These are phyloP conservation scores for Podila horticola DNA, from an alignment of 192 early-diverging fungal species.

Conservation along the genomic window DNA sequence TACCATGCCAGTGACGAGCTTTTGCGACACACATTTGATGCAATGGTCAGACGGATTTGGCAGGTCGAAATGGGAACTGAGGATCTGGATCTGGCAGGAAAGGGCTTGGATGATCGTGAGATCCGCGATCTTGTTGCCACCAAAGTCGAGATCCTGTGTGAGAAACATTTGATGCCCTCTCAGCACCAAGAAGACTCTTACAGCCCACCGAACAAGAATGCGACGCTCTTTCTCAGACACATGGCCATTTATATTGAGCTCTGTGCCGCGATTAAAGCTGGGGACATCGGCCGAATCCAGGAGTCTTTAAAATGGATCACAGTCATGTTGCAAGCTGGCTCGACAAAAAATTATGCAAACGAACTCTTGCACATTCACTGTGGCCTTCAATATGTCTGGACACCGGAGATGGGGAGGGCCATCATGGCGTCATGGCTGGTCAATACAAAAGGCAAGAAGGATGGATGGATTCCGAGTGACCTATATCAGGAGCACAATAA, in stretches of 20 bases:
- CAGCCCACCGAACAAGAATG: background rate
- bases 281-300: slow-evolving; percentile 24
- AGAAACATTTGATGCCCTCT: background rate
- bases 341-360: slow-evolving; percentile 13
- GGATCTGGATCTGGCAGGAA: no score
- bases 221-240: slow-evolving; percentile 4
- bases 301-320: slow-evolving; percentile 2
- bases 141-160: background rate
- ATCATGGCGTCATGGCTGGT: slow-evolving; percentile 16
- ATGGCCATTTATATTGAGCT: slow-evolving; percentile 11
- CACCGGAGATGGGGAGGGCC: background rate
- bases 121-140: background rate
- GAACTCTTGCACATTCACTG: slow-evolving; percentile 15
- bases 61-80: background rate
- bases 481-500: slow-evolving; percentile 42
- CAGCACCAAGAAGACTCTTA: background rate
- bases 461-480: slow-evolving; percentile 13
- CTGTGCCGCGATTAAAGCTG: slow-evolving; percentile 9
- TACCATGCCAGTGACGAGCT: slow-evolving; percentile 22
- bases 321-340: slow-evolving; percentile 14
- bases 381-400: slow-evolving; percentile 9
- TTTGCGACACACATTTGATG: slow-evolving; percentile 10
- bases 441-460: slow-evolving; percentile 12
- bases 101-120: no score
- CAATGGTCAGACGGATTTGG: slow-evolving; percentile 8